Evolutionary conservation across 176 grass and related monocot genomes (phyloP).

Genomic region (Ampelocalamus luodianensis): DNA sequence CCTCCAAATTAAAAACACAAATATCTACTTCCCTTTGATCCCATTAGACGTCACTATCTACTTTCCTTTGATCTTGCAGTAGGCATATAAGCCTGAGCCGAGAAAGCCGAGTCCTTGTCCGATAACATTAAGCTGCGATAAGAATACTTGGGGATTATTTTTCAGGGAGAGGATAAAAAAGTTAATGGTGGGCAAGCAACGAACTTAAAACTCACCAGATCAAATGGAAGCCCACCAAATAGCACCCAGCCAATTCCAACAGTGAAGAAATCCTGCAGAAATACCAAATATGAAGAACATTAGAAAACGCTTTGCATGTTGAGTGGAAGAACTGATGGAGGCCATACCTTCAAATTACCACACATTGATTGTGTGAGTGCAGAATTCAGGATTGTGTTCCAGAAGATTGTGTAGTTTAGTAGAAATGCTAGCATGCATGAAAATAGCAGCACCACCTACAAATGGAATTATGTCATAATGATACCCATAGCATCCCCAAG

Average conservation of each 20-base stretch:
- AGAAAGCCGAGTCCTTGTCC: slow-evolving; percentile 89
- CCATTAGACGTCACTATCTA: slow-evolving; percentile 41
- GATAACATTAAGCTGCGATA: slow-evolving; percentile 86
- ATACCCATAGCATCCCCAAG: slow-evolving; percentile 14
- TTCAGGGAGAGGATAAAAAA: background rate
- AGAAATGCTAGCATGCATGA: slow-evolving; percentile 95
- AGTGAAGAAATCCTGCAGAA: slow-evolving; percentile 84
- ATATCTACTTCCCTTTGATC: slow-evolving; percentile 34
- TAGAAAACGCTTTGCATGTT: slow-evolving; percentile 12
- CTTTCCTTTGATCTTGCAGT: slow-evolving; percentile 94
- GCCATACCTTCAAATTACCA: slow-evolving; percentile 93
- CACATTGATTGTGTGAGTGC: slow-evolving; percentile 98
- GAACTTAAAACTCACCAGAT: slow-evolving; percentile 65
- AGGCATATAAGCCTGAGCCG: slow-evolving; percentile 92
- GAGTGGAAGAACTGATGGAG: slow-evolving; percentile 12
- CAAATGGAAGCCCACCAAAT: slow-evolving; percentile 96
- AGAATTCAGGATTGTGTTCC: slow-evolving; percentile 97
- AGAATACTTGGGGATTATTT: slow-evolving; percentile 21
- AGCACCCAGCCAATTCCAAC: slow-evolving; percentile 94
- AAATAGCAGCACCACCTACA: slow-evolving; percentile 88
- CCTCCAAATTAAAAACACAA: slow-evolving; percentile 27
- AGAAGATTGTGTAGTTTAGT: slow-evolving; percentile 95
- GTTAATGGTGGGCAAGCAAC: background rate
- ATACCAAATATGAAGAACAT: slow-evolving; percentile 31
- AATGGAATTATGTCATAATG: background rate